Conservation (phyloP, 2,329 filamentous ascomycete genomes). For the Ascocoryne sarcoides region DNA sequence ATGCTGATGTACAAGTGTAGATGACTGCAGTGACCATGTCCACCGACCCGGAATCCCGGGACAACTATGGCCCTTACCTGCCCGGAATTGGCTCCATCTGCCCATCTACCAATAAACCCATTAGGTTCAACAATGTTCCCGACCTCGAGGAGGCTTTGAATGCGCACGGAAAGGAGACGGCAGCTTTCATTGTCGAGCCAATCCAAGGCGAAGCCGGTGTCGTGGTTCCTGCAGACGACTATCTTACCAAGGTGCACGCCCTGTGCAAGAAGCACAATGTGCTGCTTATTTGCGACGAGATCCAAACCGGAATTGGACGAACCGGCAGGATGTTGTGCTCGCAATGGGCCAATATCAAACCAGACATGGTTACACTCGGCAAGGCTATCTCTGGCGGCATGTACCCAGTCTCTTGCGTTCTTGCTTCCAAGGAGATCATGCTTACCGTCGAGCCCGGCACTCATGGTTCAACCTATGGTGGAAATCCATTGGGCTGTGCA, state of each 20-base stretch:
- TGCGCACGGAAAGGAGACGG: conserved; percentile 73
- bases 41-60: conserved; percentile 87
- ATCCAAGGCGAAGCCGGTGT: conserved; percentile 98
- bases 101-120: conserved; percentile 67
- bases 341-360: conserved; percentile 91
- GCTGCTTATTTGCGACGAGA: conserved; percentile 94
- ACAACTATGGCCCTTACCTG: conserved; percentile 90
- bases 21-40: conserved; percentile 95
- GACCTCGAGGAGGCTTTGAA: conserved; percentile 75
- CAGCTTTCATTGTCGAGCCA: conserved; percentile 89
- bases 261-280: conserved; percentile 95
- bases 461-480: conserved; percentile 96
- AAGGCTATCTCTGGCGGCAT: conserved; percentile 98
- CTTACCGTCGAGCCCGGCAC: conserved; percentile 92
- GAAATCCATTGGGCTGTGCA: conserved; percentile 90
- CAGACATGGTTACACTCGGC: conserved; percentile 86
- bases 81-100: conserved; percentile 73
- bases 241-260: conserved; percentile 68
- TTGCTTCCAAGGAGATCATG: conserved; percentile 87
- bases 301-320: conserved; percentile 93
- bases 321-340: conserved; percentile 91
- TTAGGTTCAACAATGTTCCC: conserved; percentile 74
- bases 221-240: conserved; percentile 85
- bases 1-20: conserved; percentile 8
- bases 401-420: conserved; percentile 95